Conservation (phyloP, 768 basidiomycete species). For the Agrocybe pediades region DNA sequence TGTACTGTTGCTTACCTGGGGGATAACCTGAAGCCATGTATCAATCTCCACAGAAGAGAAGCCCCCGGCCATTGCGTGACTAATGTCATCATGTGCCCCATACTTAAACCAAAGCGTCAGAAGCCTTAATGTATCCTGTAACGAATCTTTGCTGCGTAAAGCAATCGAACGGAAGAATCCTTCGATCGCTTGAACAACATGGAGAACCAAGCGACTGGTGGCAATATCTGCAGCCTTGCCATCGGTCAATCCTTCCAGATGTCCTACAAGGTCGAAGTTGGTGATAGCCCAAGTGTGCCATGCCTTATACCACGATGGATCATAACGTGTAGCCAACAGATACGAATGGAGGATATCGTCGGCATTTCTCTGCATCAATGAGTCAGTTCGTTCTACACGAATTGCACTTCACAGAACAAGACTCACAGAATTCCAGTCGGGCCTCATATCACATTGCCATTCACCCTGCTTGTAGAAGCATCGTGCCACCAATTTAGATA, state of each 20-base stretch:
- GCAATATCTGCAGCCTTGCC: slow-evolving; percentile 58
- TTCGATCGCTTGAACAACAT: slow-evolving; percentile 92
- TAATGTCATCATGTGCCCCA: slow-evolving; percentile 88
- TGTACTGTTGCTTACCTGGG: slow-evolving; percentile 66
- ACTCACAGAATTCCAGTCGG: slow-evolving; percentile 79
- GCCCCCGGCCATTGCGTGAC: slow-evolving; percentile 83
- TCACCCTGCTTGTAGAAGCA: slow-evolving; percentile 97
- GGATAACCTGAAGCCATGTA: slow-evolving; percentile 98
- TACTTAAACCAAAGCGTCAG: slow-evolving; percentile 99
- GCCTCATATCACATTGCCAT: slow-evolving; percentile 85
- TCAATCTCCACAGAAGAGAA: slow-evolving; percentile 92
- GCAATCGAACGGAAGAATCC: slow-evolving; percentile 97
- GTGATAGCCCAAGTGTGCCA: slow-evolving; percentile 99
- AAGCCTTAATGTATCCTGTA: slow-evolving; percentile 92
- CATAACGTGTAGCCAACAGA: slow-evolving; percentile 84
- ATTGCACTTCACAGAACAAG: background rate
- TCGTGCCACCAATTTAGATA: slow-evolving; percentile 87
- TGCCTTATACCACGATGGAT: slow-evolving; percentile 97
- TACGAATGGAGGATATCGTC: slow-evolving; percentile 86
- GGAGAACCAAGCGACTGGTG: slow-evolving; percentile 66
- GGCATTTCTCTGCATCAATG: slow-evolving; percentile 62
- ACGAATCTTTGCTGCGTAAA: slow-evolving; percentile 83
- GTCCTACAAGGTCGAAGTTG: slow-evolving; percentile 90
- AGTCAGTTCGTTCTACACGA: too few species aligned
- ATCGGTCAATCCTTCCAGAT: slow-evolving; percentile 70